Conservation (phyloP, 257 asterid genomes). For the Marsdenia floribunda region DNA sequence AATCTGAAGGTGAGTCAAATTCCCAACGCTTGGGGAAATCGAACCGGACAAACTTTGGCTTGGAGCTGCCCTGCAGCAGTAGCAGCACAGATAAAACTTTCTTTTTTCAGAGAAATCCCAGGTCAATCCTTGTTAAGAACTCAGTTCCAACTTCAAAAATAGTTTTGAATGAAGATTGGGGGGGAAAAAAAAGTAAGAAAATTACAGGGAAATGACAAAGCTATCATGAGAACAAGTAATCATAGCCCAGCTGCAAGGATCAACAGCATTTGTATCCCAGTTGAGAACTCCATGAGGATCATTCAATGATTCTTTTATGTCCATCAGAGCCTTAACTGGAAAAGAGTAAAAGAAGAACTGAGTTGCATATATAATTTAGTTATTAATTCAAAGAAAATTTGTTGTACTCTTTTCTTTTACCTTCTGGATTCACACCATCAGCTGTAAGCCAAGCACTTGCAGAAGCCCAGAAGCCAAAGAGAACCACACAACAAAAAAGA, state of each 20-base stretch:
- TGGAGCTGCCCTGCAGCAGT: conserved; percentile 65
- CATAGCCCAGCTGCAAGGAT: conserved; percentile 94
- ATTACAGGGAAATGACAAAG: conserved; percentile 66
- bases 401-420: conserved; percentile 23
- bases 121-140: neutral
- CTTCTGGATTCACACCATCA: conserved; percentile 90
- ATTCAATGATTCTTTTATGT: conserved; percentile 49
- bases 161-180: neutral
- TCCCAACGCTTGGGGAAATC: conserved; percentile 67
- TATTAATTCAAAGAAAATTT: neutral
- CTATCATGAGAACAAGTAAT: conserved; percentile 60
- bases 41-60: conserved; percentile 80
- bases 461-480: conserved; percentile 42
- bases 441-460: conserved; percentile 65
- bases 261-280: conserved; percentile 81
- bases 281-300: conserved; percentile 72
- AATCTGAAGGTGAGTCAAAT: conserved; percentile 63
- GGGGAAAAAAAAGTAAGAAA: neutral
- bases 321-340: conserved; percentile 67
- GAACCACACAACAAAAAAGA: conserved; percentile 28
- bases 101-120: conserved; percentile 7
- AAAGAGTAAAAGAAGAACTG: neutral
- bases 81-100: neutral
- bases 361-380: no score
- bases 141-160: neutral